Evolutionary conservation across 2,329 filamentous ascomycete species (phyloP).

Genomic region (Mariannaea elegans): DNA sequence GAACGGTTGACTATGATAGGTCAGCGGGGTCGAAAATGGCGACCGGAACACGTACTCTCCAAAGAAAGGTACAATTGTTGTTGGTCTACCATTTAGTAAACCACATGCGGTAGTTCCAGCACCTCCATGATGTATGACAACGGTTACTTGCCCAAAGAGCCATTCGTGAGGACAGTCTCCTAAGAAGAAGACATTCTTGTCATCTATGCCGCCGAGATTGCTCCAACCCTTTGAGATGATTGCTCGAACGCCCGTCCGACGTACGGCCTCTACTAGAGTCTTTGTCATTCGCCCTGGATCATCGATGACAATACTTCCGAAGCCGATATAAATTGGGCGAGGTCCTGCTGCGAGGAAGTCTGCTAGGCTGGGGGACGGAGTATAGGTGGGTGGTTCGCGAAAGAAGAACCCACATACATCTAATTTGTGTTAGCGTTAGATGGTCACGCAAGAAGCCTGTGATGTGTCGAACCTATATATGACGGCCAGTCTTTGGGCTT

Average conservation of each 20-base stretch:
- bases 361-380: constrained; percentile 61
- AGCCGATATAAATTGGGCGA: constrained; percentile 74
- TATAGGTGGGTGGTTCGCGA: constrained; percentile 64
- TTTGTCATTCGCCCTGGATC: constrained; percentile 71
- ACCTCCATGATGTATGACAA: constrained; percentile 76
- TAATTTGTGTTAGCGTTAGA: background rate
- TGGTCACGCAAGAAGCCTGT: too few relatives aligned
- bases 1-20: too few relatives aligned
- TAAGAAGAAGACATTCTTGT: constrained; percentile 72
- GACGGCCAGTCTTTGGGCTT: constrained; percentile 73
- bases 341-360: constrained; percentile 66
- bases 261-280: constrained; percentile 73
- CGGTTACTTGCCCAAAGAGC: constrained; percentile 72
- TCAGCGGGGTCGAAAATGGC: too few relatives aligned
- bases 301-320: constrained; percentile 77
- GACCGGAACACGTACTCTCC: constrained; percentile 49
- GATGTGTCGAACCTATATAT: constrained; percentile 58
- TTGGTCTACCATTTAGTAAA: constrained; percentile 72
- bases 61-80: constrained; percentile 79
- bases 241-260: constrained; percentile 69
- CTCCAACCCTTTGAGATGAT: constrained; percentile 79
- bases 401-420: constrained; percentile 72
- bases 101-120: constrained; percentile 78
- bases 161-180: constrained; percentile 79
- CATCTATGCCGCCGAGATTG: constrained; percentile 68